Evolutionary conservation across 331 rosid genomes (phyloP).

Genomic region (Malus hybrid): DNA sequence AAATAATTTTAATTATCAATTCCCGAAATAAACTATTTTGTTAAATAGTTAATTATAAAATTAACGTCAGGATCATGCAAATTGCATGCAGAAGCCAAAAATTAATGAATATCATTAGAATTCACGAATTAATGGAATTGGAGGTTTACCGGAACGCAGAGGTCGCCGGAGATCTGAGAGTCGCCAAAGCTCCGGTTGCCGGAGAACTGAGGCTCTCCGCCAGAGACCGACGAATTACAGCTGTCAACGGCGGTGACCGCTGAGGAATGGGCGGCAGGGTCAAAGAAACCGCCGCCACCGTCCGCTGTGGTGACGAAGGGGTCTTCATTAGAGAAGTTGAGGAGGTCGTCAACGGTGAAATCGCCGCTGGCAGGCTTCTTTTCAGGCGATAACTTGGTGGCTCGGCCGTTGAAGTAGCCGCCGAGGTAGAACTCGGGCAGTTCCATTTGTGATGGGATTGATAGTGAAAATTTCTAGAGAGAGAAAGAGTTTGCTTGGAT

Average conservation of each 20-base stretch:
- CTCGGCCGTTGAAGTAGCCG: slow-evolving; percentile 55
- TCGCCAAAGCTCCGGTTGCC: slow-evolving; percentile 47
- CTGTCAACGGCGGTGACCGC: slow-evolving; percentile 63
- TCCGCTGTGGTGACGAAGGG: slow-evolving; percentile 27
- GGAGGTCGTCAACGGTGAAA: slow-evolving; percentile 77
- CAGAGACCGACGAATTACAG: slow-evolving; percentile 67
- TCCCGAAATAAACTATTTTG: background rate
- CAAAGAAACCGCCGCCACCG: slow-evolving; percentile 55
- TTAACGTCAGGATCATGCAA: background rate
- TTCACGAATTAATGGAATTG: background rate
- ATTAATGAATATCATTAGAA: background rate
- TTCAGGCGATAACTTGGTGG: slow-evolving; percentile 35
- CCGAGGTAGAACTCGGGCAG: slow-evolving; percentile 56
- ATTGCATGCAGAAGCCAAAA: background rate
- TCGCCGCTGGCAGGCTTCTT: slow-evolving; percentile 48
- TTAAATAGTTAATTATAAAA: background rate
- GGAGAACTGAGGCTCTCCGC: slow-evolving; percentile 39
- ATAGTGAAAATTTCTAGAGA: background rate
- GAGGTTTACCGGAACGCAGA: slow-evolving; percentile 68
- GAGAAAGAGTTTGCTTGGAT: slow-evolving; percentile 1
- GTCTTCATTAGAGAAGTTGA: slow-evolving; percentile 85
- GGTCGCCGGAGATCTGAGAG: slow-evolving; percentile 63
- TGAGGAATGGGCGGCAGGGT: slow-evolving; percentile 57
- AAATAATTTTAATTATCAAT: too few species aligned
- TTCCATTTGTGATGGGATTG: slow-evolving; percentile 37